Evolutionary conservation across 768 basidiomycete species (phyloP).

Genomic region (Lactifluus echinatus): DNA sequence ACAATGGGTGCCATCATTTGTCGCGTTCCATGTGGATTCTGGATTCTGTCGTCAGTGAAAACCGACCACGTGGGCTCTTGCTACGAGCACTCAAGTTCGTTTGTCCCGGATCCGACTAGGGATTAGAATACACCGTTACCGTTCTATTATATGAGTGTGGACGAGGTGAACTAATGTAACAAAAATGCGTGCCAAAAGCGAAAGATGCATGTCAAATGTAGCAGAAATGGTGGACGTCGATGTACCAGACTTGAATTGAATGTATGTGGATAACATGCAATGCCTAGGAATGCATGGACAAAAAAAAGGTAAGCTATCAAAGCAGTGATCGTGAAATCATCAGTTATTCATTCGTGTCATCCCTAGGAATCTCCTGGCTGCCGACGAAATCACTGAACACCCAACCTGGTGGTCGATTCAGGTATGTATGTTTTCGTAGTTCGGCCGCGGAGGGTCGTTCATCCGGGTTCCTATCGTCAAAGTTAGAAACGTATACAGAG

Average conservation of each 20-base stretch:
- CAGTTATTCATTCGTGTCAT: slow-evolving; percentile 17
- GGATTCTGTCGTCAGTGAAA: neutral
- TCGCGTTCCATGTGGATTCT: neutral
- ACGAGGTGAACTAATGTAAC: slow-evolving; percentile 18
- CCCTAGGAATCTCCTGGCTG: slow-evolving; percentile 3
- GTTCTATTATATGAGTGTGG: slow-evolving; percentile 16
- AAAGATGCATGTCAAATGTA: slow-evolving; percentile 21
- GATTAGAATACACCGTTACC: slow-evolving; percentile 20
- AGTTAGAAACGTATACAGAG: neutral
- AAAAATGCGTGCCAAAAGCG: slow-evolving; percentile 16
- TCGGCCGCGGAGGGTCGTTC: slow-evolving; percentile 75
- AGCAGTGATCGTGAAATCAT: slow-evolving; percentile 14
- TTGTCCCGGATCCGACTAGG: neutral
- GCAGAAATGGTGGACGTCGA: slow-evolving; percentile 16
- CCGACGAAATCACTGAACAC: slow-evolving; percentile 56
- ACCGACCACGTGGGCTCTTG: neutral
- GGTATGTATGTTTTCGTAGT: slow-evolving; percentile 72
- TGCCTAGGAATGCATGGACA: neutral
- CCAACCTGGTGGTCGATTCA: slow-evolving; percentile 66
- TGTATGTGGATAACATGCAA: neutral
- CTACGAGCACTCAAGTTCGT: neutral
- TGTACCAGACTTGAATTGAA: slow-evolving; percentile 5
- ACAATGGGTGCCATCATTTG: neutral
- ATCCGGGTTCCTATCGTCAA: slow-evolving; percentile 57
- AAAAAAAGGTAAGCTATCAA: slow-evolving; percentile 12